phyloP scores from a whole-genome alignment of 2,329 filamentous ascomycete species.

The Penicillium sp. region DNA sequence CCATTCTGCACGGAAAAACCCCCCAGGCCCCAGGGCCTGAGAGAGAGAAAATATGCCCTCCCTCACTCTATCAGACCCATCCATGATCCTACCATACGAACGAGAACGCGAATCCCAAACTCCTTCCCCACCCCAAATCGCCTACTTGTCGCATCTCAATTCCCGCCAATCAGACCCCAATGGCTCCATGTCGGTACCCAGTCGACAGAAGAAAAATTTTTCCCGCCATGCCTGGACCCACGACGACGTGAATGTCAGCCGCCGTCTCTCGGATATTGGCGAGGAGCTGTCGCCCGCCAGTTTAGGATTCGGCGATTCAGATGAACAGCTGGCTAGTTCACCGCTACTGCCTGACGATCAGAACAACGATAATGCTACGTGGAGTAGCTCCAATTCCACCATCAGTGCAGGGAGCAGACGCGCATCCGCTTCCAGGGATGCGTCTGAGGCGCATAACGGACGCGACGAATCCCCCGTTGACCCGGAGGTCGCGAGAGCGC shows the following conservation, averaged over 20 bases:
- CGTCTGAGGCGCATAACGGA: slow-evolving; percentile 7
- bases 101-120: slow-evolving; percentile 50
- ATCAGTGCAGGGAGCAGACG: slow-evolving; percentile 30
- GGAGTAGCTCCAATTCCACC: slow-evolving; percentile 41
- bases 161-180: slow-evolving; percentile 32
- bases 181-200: slow-evolving; percentile 4
- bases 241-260: slow-evolving; percentile 39
- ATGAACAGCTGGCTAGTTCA: slow-evolving; percentile 10
- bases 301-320: slow-evolving; percentile 17
- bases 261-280: slow-evolving; percentile 47
- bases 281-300: slow-evolving; percentile 38
- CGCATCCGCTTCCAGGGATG: slow-evolving; percentile 17
- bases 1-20: background rate
- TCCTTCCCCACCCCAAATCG: slow-evolving; percentile 53
- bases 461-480: slow-evolving; percentile 6
- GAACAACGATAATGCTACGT: slow-evolving; percentile 41
- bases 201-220: slow-evolving; percentile 28
- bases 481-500: slow-evolving; percentile 7
- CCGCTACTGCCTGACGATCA: slow-evolving; percentile 46
- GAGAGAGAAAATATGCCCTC: slow-evolving; percentile 56
- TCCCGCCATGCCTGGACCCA: slow-evolving; percentile 37
- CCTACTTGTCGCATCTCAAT: slow-evolving; percentile 44
- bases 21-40: slow-evolving; percentile 11
- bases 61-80: slow-evolving; percentile 86
- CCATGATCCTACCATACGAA: slow-evolving; percentile 86